phyloP scores from a whole-genome alignment of 192 early-diverging fungal species.

The Tieghemiomyces parasiticus region DNA sequence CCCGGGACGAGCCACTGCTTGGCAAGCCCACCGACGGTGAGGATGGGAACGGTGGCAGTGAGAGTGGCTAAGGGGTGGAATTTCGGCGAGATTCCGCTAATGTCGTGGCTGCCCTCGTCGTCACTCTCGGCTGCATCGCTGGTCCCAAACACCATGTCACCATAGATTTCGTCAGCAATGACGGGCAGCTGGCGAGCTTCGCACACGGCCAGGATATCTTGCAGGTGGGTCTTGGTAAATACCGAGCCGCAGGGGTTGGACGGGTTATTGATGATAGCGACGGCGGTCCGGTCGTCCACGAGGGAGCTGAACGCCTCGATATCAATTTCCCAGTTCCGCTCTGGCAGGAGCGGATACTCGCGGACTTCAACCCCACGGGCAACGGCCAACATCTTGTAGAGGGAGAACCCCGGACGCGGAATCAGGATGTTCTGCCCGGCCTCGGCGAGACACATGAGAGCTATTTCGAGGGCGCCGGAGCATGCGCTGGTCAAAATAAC shows the following conservation, averaged over 20 bases:
- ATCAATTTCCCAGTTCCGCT: slow-evolving; percentile 73
- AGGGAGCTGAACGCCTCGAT: slow-evolving; percentile 60
- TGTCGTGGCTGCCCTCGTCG: background rate
- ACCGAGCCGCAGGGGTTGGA: slow-evolving; percentile 89
- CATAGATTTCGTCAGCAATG: slow-evolving; percentile 86
- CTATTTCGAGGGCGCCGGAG: slow-evolving; percentile 61
- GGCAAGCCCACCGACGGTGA: slow-evolving; percentile 71
- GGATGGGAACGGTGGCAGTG: slow-evolving; percentile 48
- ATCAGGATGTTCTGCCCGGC: slow-evolving; percentile 75
- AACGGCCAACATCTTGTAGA: slow-evolving; percentile 68
- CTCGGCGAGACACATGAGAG: slow-evolving; percentile 52
- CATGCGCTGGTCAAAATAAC: slow-evolving; percentile 70
- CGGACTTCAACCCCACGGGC: slow-evolving; percentile 61
- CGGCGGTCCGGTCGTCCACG: slow-evolving; percentile 66
- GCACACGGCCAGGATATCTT: slow-evolving; percentile 52
- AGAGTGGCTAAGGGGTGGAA: background rate
- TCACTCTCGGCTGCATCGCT: slow-evolving; percentile 16
- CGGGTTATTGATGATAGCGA: slow-evolving; percentile 79
- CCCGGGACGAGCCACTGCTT: slow-evolving; percentile 88
- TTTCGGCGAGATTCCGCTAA: too few species aligned
- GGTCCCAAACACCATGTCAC: slow-evolving; percentile 62
- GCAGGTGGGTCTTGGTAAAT: slow-evolving; percentile 54
- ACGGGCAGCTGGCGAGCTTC: slow-evolving; percentile 64
- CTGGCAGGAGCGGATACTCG: slow-evolving; percentile 68
- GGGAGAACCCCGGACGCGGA: slow-evolving; percentile 71